Base-by-base conservation (phyloP, 108 stramenopile genomes). In the Skeletonema potamos region DNA sequence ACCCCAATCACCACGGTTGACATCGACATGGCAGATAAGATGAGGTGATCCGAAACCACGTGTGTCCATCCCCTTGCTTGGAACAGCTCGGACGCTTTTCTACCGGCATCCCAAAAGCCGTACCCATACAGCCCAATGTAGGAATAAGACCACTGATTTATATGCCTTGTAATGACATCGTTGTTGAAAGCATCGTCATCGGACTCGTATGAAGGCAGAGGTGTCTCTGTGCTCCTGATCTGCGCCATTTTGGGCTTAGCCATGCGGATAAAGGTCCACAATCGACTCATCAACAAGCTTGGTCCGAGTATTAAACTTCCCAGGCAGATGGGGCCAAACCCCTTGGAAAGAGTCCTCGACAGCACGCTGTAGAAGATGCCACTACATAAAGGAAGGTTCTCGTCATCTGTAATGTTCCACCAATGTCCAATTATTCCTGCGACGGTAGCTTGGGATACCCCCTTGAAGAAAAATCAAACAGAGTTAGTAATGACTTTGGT, bases 391-490 rank as follows among this genome's bases (percentile, higher is more conserved):
- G 83, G 81, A 20, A 80, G 48, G 6, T 29, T 43, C 0, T 79
- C 86, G 9, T 83, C 78, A 36, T 83, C 77, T 15, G 85, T 56
- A 27, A 74, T 66, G 48, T 77, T 81, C 76, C 92, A 95, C 96
- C 96, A 97, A 17, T 89, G 84, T 0, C 84, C 93, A 64, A 94
- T 87, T 12, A 95, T 89, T 4, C 88, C 91, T 3, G 89, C 87
- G 18, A 89, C 84, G 10, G 87, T 85, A 2, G 85, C 79, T 76
- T 92, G 89, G 37, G 68, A 63, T 20, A 82, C 54, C 8, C 80
- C 80, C 74, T 73, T 73, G 22, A 8, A 43, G 11, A 70, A 37
- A 39, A 60, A 59, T 13, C 13, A 48, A 28, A 61, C 6, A 11
- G 27, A 54, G 32, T 22, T 58, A 58, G 26, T 46, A 20, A 72